A percentile compares a stretch with the other conserved stretches of the same genome.
Conservation (phyloP, 1,139 yeast species). For the Kluyveromyces sp. region DNA sequence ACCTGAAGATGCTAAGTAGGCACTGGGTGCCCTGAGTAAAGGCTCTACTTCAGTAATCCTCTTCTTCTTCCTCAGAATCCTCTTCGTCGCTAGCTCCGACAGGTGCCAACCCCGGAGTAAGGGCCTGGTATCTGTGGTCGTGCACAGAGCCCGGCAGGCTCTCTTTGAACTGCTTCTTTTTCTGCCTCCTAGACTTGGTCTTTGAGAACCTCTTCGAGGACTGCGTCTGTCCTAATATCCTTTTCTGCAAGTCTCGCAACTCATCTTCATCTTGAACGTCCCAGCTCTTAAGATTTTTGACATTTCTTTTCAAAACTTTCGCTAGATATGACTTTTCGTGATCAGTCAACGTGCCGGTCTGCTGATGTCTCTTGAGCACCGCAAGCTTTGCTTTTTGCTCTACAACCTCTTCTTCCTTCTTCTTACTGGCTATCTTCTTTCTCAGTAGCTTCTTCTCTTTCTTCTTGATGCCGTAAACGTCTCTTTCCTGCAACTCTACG, state of each 20-base stretch:
- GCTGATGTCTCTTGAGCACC: conserved; percentile 41
- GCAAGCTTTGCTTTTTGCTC: conserved; percentile 46
- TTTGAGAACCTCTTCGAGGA: conserved; percentile 19
- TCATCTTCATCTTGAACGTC: conserved; percentile 45
- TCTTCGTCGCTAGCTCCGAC: conserved; percentile 55
- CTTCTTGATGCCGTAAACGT: conserved; percentile 34
- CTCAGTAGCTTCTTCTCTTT: conserved; percentile 38
- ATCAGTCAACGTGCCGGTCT: conserved; percentile 34
- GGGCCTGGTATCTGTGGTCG: conserved; percentile 48
- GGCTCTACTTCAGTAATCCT: conserved; percentile 6
- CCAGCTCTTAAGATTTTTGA: conserved; percentile 41
- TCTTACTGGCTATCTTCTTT: conserved; percentile 35
- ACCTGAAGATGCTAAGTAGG: too few species aligned
- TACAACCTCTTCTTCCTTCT: conserved; percentile 37
- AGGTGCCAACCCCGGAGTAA: conserved; percentile 91
- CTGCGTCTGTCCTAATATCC: conserved; percentile 34
- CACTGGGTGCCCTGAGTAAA: too few species aligned
- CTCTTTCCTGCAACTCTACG: conserved; percentile 33
- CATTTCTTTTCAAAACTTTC: conserved; percentile 44
- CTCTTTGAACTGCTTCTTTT: conserved; percentile 23
- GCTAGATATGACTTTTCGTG: conserved; percentile 46
- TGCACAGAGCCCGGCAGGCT: conserved; percentile 16
- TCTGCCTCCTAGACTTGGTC: conserved; percentile 26
- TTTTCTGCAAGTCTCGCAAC: conserved; percentile 37
- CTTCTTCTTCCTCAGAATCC: conserved; percentile 32